Evolutionary conservation across 352 stramenopile genomes (phyloP).

Genomic region (Phytophthora sojae): DNA sequence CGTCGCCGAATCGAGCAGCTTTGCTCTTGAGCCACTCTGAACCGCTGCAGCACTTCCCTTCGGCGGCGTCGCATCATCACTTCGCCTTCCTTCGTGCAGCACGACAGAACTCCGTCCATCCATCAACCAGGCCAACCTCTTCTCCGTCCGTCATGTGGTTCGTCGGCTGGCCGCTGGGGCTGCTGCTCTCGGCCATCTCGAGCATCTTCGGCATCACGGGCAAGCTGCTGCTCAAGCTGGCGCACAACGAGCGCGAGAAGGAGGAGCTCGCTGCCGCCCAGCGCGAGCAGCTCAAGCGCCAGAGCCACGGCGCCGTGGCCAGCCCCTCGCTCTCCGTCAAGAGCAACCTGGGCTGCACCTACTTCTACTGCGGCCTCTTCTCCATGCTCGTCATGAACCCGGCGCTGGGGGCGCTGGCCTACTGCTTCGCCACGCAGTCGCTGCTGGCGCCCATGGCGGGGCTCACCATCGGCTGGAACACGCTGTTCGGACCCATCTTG

Average conservation of each 20-base stretch:
- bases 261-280: slow-evolving; percentile 50
- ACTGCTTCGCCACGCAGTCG: slow-evolving; percentile 84
- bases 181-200: slow-evolving; percentile 77
- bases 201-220: slow-evolving; percentile 84
- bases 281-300: slow-evolving; percentile 25
- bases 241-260: slow-evolving; percentile 73
- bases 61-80: slow-evolving; percentile 22
- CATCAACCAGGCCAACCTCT: background rate
- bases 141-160: slow-evolving; percentile 48
- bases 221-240: slow-evolving; percentile 85
- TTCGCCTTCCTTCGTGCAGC: background rate
- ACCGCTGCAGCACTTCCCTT: background rate
- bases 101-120: background rate
- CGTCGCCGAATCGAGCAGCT: slow-evolving; percentile 30
- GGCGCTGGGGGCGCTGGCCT: slow-evolving; percentile 64
- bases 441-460: slow-evolving; percentile 84
- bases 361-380: slow-evolving; percentile 75
- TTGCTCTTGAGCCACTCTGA: slow-evolving; percentile 10
- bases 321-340: slow-evolving; percentile 7
- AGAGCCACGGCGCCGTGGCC: slow-evolving; percentile 29
- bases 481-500: slow-evolving; percentile 73
- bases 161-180: slow-evolving; percentile 79
- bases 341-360: slow-evolving; percentile 58
- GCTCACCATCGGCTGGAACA: slow-evolving; percentile 87
- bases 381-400: slow-evolving; percentile 86